Base-by-base conservation (phyloP, 805 yeast species). In the Sugiyamaella qingdaonensis region DNA sequence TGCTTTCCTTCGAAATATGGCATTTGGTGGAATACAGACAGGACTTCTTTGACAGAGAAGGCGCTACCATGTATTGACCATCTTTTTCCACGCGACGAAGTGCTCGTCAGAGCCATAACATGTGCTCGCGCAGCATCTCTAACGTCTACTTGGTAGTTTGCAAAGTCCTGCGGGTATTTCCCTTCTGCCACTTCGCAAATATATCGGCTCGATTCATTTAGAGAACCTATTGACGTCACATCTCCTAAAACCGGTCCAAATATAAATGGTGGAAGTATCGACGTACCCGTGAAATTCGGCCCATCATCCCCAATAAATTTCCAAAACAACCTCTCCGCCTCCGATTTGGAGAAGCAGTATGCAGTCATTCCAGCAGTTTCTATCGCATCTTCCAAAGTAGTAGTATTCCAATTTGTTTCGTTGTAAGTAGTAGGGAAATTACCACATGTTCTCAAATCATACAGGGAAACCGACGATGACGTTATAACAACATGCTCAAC, bases 51-150 rank as follows among this genome's bases (percentile, higher is more conserved):
- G 27, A 32, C 36, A 2, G 19, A n/a, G n/a, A 45, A 45, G 5
- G n/a, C 32, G 19, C 34, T 13, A 32, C 27, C 13, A n/a, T 42
- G 31, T 29, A 52, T 31, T 14, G 43, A 34, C 54, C 54, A 55
- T 32, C 58, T 36, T 48, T 49, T 24, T 4, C 54, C 59, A 18
- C 41, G 57, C 4, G 65, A 49, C 13, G 53, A 55, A 10, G 56
- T 31, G 64, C 66, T 50, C 66, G 75, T 76, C 53, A 79, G 69
- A 2, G 85, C 82, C 14, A 63, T 57, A 10, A 80, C 61, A 62
- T 84, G 88, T 7, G 84, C 81, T 49, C 62, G 62, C 7, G 87
- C 85, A 39, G 79, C 84, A 61, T 84, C 87, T 61, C 86, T 73
- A 3, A 82, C 86, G 64, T 83, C 86, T 35, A 78, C 71, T 44